A percentile compares a stretch with the other conserved stretches of the same genome.
phyloP scores from a whole-genome alignment of 164 flowering plant species.

The Nymphaea colorata region DNA sequence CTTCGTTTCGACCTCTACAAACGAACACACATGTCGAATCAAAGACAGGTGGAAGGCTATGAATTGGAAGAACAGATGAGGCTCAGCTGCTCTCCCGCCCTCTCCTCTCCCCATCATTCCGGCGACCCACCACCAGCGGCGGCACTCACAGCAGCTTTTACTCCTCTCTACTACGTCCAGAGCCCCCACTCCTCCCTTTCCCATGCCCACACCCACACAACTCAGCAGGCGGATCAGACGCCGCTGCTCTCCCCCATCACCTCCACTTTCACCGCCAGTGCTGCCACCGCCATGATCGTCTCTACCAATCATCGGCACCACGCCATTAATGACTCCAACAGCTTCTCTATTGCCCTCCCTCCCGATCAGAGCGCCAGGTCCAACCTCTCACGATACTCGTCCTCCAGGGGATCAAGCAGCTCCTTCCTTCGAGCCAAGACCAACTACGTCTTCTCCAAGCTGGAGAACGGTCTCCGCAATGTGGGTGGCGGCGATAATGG shows the following conservation, averaged over 20 bases:
- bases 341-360: background rate
- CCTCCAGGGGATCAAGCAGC: slow-evolving; percentile 53
- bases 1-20: no score
- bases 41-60: no score
- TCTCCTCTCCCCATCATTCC: no score
- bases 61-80: no score
- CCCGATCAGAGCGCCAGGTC: slow-evolving; percentile 12
- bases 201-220: slow-evolving; percentile 18
- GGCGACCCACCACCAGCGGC: no score
- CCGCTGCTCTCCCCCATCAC: slow-evolving; percentile 1
- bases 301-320: background rate
- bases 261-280: background rate
- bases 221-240: background rate
- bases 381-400: slow-evolving; percentile 51
- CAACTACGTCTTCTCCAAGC: slow-evolving; percentile 13
- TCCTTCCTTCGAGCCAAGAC: slow-evolving; percentile 28
- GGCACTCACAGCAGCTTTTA: background rate
- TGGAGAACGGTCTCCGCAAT: slow-evolving; percentile 8
- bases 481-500: slow-evolving; percentile 8
- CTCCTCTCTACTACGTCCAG: slow-evolving; percentile 55
- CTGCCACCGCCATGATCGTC: background rate
- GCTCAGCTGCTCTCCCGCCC: no score
- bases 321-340: background rate
- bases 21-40: no score
- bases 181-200: slow-evolving; percentile 37